phyloP scores from a whole-genome alignment of 2,329 filamentous ascomycete species.

The Blastomyces percursus region DNA sequence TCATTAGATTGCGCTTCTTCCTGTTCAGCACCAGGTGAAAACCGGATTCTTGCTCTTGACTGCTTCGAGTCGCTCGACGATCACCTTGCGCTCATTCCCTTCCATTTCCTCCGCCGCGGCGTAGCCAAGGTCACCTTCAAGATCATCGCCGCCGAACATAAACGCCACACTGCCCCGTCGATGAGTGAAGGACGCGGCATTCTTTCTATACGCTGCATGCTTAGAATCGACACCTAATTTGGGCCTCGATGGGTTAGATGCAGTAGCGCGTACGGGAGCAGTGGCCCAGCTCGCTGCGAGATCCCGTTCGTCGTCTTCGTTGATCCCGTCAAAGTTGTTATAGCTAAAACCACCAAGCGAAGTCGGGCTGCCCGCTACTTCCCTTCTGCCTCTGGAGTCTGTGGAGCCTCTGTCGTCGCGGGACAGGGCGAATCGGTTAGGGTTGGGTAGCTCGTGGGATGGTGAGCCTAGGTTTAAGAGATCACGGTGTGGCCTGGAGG shows the following conservation, averaged over 20 bases:
- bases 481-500: slow-evolving; percentile 45
- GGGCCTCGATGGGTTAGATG: slow-evolving; percentile 18
- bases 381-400: slow-evolving; percentile 27
- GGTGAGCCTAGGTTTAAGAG: slow-evolving; percentile 55
- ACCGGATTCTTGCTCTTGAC: slow-evolving; percentile 93
- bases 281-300: slow-evolving; percentile 29
- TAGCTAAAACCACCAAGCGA: slow-evolving; percentile 23
- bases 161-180: slow-evolving; percentile 29
- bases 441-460: slow-evolving; percentile 55
- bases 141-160: slow-evolving; percentile 57
- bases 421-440: slow-evolving; percentile 61
- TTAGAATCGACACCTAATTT: slow-evolving; percentile 12
- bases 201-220: slow-evolving; percentile 16
- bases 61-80: slow-evolving; percentile 89
- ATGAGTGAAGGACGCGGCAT: slow-evolving; percentile 32
- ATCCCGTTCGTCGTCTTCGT: slow-evolving; percentile 25
- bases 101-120: slow-evolving; percentile 91
- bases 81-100: slow-evolving; percentile 81
- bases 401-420: slow-evolving; percentile 30
- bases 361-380: slow-evolving; percentile 24
- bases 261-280: slow-evolving; percentile 25
- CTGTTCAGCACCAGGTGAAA: slow-evolving; percentile 84
- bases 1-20: neutral
- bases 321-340: slow-evolving; percentile 22
- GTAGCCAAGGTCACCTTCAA: slow-evolving; percentile 89